Evolutionary conservation across 2,329 filamentous ascomycete species (phyloP).

Genomic region (Ophiostoma sp.): DNA sequence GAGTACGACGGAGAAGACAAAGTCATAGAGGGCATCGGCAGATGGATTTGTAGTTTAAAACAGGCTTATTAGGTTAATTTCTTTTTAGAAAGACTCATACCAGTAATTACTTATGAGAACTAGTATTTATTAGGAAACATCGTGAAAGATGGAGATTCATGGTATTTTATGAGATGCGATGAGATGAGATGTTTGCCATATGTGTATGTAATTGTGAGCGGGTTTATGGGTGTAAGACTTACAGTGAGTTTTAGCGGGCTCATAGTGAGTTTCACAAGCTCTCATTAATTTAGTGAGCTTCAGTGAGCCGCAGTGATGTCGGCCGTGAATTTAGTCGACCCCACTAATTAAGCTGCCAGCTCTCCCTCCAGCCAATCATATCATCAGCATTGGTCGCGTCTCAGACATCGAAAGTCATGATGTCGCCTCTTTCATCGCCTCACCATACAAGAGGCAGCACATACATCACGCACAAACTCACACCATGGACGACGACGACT

Average conservation of each 20-base stretch:
- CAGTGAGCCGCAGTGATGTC: not conserved
- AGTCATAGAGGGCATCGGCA: not conserved
- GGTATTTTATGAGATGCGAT: not conserved
- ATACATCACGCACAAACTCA: not conserved
- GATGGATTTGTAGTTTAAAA: not conserved
- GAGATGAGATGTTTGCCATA: not conserved
- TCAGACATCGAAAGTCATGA: not conserved
- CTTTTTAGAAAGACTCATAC: no score
- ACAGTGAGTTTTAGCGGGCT: not conserved
- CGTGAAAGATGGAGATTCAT: not conserved
- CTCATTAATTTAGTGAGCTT: not conserved
- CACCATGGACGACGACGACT: constrained; percentile 51
- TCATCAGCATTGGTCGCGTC: not conserved
- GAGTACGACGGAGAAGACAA: not conserved
- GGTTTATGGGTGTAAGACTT: no score
- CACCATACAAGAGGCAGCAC: no score
- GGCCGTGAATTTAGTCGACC: not conserved
- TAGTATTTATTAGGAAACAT: not conserved
- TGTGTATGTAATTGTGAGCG: no score
- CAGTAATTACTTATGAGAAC: no score
- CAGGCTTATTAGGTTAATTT: no score
- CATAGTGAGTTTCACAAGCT: not conserved
- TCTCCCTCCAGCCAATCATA: not conserved
- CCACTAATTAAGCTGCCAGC: not conserved
- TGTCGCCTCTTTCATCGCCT: not conserved